A percentile compares a stretch with the other conserved stretches of the same genome.
phyloP scores from a whole-genome alignment of 495 filamentous ascomycete genomes.

The Penicillium subrubescens region DNA sequence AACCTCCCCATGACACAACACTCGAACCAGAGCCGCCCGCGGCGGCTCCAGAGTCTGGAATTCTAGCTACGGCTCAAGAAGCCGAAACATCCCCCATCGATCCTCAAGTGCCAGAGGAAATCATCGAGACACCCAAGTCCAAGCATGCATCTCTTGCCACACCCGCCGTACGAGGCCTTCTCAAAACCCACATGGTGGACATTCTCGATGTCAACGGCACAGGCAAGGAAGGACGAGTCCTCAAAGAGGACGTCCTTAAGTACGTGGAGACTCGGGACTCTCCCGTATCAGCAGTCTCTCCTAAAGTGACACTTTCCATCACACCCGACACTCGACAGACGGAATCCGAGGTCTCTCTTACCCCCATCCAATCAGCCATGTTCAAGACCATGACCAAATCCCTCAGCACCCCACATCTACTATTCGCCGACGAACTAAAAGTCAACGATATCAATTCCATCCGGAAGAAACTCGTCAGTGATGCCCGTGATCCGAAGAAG shows the following conservation, averaged over 20 bases:
- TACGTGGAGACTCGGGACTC: slow-evolving; percentile 51
- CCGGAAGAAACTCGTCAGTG: slow-evolving; percentile 59
- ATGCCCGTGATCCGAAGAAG: slow-evolving; percentile 55
- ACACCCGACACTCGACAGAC: slow-evolving; percentile 49
- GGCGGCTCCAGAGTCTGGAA: slow-evolving; percentile 16
- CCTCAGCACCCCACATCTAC: slow-evolving; percentile 87
- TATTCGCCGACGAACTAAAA: slow-evolving; percentile 86
- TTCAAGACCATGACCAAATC: slow-evolving; percentile 98
- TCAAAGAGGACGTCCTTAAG: slow-evolving; percentile 91
- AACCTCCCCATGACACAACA: slow-evolving; percentile 38
- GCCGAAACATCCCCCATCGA: slow-evolving; percentile 21
- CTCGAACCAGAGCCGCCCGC: slow-evolving; percentile 34
- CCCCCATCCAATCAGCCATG: slow-evolving; percentile 85
- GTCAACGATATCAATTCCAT: slow-evolving; percentile 70
- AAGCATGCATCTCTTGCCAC: slow-evolving; percentile 78
- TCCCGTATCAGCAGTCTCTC: neutral
- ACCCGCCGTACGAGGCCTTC: slow-evolving; percentile 87
- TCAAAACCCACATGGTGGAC: slow-evolving; percentile 73
- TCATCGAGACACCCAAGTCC: slow-evolving; percentile 25
- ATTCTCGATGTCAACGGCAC: slow-evolving; percentile 80
- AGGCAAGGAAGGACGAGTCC: slow-evolving; percentile 87
- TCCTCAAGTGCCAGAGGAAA: slow-evolving; percentile 1
- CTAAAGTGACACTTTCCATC: slow-evolving; percentile 15
- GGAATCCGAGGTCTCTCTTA: slow-evolving; percentile 68
- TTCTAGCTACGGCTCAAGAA: slow-evolving; percentile 21